Evolutionary conservation across 140 eudicot genomes (phyloP).

Genomic region (Stevia rebaudiana): DNA sequence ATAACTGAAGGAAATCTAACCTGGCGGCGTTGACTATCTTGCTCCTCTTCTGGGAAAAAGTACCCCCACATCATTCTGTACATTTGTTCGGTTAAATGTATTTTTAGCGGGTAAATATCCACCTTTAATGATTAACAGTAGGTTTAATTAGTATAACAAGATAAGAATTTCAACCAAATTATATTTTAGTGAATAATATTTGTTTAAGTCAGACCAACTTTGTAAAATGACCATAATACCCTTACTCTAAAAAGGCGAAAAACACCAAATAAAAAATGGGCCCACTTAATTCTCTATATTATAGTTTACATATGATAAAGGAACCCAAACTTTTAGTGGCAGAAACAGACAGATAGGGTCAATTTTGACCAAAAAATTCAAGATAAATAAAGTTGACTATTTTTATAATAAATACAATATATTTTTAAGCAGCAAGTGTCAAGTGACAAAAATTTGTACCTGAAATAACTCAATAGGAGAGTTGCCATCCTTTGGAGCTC

Average conservation of each 20-base stretch:
- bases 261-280: too few species aligned
- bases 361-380: conserved; percentile 1
- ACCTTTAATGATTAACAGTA: conserved; percentile 44
- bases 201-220: too few species aligned
- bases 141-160: conserved; percentile 2
- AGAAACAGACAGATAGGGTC: background rate
- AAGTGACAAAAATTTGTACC: conserved; percentile 35
- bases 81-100: conserved; percentile 84
- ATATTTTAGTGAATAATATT: background rate
- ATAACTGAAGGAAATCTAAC: conserved; percentile 30
- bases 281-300: too few species aligned
- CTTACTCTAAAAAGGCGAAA: too few species aligned
- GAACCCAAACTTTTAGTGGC: background rate
- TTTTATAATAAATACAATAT: background rate
- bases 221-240: too few species aligned
- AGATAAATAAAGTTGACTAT: conserved; percentile 3
- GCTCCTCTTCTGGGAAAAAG: conserved; percentile 95
- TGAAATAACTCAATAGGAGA: conserved; percentile 82
- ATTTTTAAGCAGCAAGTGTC: conserved; percentile 3
- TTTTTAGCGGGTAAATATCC: conserved; percentile 93
- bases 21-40: conserved; percentile 96
- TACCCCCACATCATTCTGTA: conserved; percentile 96
- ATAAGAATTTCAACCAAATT: background rate
- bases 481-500: conserved; percentile 96
- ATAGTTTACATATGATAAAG: background rate